A percentile compares a stretch with the other conserved stretches of the same genome.
Conservation (phyloP, 345 rosid genomes). For the Leavenworthia alabamica region DNA sequence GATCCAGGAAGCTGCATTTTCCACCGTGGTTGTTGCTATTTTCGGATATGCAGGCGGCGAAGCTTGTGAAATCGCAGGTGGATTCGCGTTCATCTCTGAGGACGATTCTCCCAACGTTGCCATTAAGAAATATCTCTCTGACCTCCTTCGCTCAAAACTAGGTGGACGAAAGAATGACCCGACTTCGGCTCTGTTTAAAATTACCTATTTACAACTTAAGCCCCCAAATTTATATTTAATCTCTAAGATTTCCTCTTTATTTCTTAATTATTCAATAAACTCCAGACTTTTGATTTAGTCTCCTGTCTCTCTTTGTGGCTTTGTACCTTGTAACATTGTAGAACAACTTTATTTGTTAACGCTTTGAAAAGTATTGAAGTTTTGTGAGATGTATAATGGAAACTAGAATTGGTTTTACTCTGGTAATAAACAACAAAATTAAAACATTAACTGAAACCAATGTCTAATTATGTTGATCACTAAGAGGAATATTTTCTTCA, state of each 20-base stretch:
- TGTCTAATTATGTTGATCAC: constrained; percentile 21
- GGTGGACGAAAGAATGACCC: neutral
- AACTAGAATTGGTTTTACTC: no score
- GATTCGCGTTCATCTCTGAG: constrained; percentile 25
- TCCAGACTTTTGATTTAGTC: neutral
- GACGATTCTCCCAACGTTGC: constrained; percentile 43
- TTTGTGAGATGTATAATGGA: no score
- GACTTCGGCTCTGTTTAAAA: constrained; percentile 13
- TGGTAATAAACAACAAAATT: constrained; percentile 5
- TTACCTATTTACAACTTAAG: neutral
- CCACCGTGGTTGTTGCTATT: constrained; percentile 39
- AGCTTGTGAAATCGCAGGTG: constrained; percentile 3
- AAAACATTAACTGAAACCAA: constrained; percentile 3
- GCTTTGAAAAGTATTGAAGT: no score
- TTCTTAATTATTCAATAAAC: neutral
- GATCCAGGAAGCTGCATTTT: constrained; percentile 59
- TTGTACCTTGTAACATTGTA: no score
- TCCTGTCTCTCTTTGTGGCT: no score
- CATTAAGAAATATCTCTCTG: constrained; percentile 31
- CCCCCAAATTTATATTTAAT: neutral
- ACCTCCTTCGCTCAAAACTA: neutral
- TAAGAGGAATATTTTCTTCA: neutral
- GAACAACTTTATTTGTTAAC: no score
- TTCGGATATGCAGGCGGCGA: constrained; percentile 11
- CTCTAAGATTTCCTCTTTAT: neutral